Base-by-base conservation (phyloP, 129 eudicot species). In the Centrapalus pauciflorus region DNA sequence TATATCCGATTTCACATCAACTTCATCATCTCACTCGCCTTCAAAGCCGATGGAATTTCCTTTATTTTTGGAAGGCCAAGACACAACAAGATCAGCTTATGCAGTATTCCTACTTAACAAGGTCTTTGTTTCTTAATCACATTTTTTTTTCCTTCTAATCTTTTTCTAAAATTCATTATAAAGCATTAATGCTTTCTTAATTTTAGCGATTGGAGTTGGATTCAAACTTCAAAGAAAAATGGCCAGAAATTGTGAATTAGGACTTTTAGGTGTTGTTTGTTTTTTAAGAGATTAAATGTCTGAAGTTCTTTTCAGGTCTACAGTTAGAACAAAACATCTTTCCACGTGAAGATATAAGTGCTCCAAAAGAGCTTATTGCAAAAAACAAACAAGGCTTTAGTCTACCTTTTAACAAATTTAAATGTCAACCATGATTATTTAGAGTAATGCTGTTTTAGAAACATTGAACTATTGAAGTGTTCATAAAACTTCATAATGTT, bases 41-140 rank as follows among this genome's bases (percentile, higher is more conserved):
- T 46, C 34, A 13, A 87, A 79, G 73, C 77, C 76, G 48, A 57
- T 77, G 17, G 91, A 88, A 67, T 88, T 82, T 65, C 96, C 96
- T 46, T 82, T 88, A 37, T 88, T 84, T 74, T 17, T 88, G 29
- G 96, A 88, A 77, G 89, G 91, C 61, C 86, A 88, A 75, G 91
- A 88, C 63, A 83, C 89, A 8, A 88, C 89, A 41, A 71, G 96
- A 79, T 87, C 96, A 64, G 89, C 83, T 55, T 88, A 88, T 80
- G 96, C 91, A 16, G 85, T 84, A 28, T 88, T 88, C 77, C 73
- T 88, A 64, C 81, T 88, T 14, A 88, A 88, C 76, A 88, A 88
- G 96, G 96, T 88, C n/a, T 28, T 69, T 14, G 4, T 13, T 35
- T 35, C 41, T 35, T 35, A 35, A 35, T 13, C 41, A 35, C 10